These are phyloP conservation scores for Ephemerocybe angulata DNA, from an alignment of 768 basidiomycete genomes.

Conservation along the genomic window DNA sequence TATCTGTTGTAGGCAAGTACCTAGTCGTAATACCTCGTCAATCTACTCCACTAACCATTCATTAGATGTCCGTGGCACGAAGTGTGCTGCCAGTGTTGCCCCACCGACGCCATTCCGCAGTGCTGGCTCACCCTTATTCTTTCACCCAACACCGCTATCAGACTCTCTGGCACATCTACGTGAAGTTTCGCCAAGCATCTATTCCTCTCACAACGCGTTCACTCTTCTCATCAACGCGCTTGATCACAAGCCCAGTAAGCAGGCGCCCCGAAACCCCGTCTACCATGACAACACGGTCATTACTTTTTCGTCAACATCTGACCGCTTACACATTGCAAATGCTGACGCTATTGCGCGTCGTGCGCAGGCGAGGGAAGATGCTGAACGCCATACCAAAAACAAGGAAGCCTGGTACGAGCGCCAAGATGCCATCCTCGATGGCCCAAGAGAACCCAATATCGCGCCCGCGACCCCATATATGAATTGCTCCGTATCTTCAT, in stretches of 20 bases:
- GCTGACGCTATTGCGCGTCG: conserved; percentile 14
- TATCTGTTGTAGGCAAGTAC: conserved; percentile 57
- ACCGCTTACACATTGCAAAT: conserved; percentile 19
- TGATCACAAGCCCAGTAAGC: conserved; percentile 15
- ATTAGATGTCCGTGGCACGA: conserved; percentile 49
- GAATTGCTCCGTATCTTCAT: too few species aligned
- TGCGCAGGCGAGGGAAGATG: conserved; percentile 14
- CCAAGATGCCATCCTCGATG: too few species aligned
- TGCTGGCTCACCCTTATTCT: conserved; percentile 28
- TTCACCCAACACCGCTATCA: conserved; percentile 38
- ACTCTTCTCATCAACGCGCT: conserved; percentile 28
- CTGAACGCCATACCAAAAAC: conserved; percentile 17
- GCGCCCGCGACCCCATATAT: too few species aligned
- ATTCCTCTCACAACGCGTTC: conserved; percentile 32
- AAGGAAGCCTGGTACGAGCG: conserved; percentile 25
- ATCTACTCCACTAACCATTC: conserved; percentile 11
- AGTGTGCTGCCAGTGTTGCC: conserved; percentile 28
- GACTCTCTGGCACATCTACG: conserved; percentile 30
- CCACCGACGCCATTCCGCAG: conserved; percentile 25
- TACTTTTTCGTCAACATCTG: conserved; percentile 3
- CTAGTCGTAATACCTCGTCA: conserved; percentile 1
- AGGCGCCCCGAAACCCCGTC: not conserved
- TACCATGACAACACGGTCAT: conserved; percentile 3
- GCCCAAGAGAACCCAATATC: too few species aligned
- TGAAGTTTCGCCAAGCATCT: conserved; percentile 19